A percentile compares a stretch with the other conserved stretches of the same genome.
phyloP scores from a whole-genome alignment of 139 green algal species.

The Chlamydomonas incerta region DNA sequence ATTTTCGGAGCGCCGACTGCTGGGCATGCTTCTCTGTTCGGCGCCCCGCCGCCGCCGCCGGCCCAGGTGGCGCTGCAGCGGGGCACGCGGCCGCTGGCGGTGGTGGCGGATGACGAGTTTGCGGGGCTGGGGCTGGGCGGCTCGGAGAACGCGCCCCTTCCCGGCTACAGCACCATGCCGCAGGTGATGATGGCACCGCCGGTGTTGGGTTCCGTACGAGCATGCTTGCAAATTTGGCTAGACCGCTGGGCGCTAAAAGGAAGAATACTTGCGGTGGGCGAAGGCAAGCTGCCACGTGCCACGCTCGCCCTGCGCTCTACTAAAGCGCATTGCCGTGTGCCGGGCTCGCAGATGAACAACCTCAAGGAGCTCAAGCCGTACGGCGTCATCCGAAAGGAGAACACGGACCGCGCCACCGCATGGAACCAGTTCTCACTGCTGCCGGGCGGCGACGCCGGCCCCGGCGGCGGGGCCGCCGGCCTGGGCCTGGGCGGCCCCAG shows the following conservation, averaged over 20 bases:
- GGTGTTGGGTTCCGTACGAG: too few relatives aligned
- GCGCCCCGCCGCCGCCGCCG: neutral
- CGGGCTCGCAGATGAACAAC: conserved; percentile 29
- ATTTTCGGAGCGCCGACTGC: neutral
- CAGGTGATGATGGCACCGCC: too few relatives aligned
- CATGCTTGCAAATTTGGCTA: too few relatives aligned
- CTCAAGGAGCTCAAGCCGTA: conserved; percentile 54
- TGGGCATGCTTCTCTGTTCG: neutral
- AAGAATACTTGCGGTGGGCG: too few relatives aligned
- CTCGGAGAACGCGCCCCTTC: neutral
- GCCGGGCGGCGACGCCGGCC: neutral
- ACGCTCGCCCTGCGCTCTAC: too few relatives aligned
- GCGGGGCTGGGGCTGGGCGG: too few relatives aligned
- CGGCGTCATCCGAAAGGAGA: conserved; percentile 62
- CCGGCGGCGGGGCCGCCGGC: neutral
- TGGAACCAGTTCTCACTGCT: conserved; percentile 43
- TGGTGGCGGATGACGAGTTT: conserved; percentile 44
- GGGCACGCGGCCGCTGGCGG: neutral
- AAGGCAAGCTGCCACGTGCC: too few relatives aligned
- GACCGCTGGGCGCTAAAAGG: too few relatives aligned
- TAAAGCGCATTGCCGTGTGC: too few relatives aligned
- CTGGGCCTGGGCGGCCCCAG: too few relatives aligned
- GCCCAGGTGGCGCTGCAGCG: neutral
- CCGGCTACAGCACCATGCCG: conserved; percentile 43
- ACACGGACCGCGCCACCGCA: conserved; percentile 36